These are phyloP conservation scores for Penicillium riverlandense DNA, from an alignment of 495 filamentous ascomycete species.

Conservation along the genomic window DNA sequence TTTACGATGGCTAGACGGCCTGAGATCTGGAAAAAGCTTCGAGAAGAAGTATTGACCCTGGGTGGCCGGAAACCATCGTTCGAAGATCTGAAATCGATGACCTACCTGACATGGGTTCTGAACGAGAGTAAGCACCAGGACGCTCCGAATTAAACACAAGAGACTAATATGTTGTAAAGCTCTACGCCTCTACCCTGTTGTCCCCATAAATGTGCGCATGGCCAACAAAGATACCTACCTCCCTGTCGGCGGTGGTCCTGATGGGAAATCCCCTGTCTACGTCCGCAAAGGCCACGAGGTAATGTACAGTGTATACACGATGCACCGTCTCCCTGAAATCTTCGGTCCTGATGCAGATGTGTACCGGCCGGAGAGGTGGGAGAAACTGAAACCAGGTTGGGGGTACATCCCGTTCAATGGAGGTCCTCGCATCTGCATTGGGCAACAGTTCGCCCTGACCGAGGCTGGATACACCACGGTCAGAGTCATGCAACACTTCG, in stretches of 20 bases:
- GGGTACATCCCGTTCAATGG: constrained; percentile 52
- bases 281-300: constrained; percentile 38
- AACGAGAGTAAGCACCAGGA: constrained; percentile 23
- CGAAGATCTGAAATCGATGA: constrained; percentile 34
- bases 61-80: constrained; percentile 26
- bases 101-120: constrained; percentile 43
- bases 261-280: constrained; percentile 45
- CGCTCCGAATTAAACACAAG: no score
- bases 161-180: not conserved
- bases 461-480: constrained; percentile 52
- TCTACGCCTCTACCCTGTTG: constrained; percentile 51
- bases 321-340: constrained; percentile 49
- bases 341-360: constrained; percentile 48
- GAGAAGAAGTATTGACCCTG: constrained; percentile 39
- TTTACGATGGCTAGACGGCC: constrained; percentile 55
- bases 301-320: constrained; percentile 37
- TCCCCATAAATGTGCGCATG: constrained; percentile 47
- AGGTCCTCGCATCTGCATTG: constrained; percentile 48
- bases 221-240: constrained; percentile 46
- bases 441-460: constrained; percentile 54
- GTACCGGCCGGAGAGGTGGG: constrained; percentile 54
- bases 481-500: constrained; percentile 36
- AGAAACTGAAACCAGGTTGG: constrained; percentile 36
- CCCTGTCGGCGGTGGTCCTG: constrained; percentile 62
- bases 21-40: constrained; percentile 40